A percentile compares a stretch with the other conserved stretches of the same genome.
Evolutionary conservation across 2,329 filamentous ascomycete genomes (phyloP).

Genomic region (Byssothecium circinans): DNA sequence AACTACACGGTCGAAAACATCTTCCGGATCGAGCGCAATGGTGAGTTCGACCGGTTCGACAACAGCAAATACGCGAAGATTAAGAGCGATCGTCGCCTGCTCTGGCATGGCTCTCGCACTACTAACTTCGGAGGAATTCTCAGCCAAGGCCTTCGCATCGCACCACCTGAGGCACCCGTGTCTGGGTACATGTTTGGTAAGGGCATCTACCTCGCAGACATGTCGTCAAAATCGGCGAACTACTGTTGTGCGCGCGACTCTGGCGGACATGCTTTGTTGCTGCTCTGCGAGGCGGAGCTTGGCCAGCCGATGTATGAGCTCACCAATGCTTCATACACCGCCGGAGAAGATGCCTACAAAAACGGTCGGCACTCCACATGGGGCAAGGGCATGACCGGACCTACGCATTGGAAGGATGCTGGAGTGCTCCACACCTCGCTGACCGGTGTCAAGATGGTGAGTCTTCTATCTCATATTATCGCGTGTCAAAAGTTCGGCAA

Average conservation of each 20-base stretch:
- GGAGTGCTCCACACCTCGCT: conserved; percentile 64
- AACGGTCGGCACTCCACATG: conserved; percentile 67
- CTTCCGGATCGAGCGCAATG: conserved; percentile 77
- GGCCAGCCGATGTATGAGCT: conserved; percentile 73
- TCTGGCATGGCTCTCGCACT: conserved; percentile 84
- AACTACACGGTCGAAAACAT: conserved; percentile 69
- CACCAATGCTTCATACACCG: conserved; percentile 59
- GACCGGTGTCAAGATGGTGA: conserved; percentile 70
- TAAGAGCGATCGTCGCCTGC: conserved; percentile 67
- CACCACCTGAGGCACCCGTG: conserved; percentile 78
- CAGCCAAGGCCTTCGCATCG: conserved; percentile 85
- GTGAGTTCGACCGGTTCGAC: conserved; percentile 70
- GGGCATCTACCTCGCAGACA: conserved; percentile 85
- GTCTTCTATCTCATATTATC: conserved; percentile 21
- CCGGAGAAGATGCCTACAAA: conserved; percentile 63
- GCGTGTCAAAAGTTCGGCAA: not conserved
- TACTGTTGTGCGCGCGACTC: conserved; percentile 69
- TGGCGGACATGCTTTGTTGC: conserved; percentile 70
- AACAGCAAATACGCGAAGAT: conserved; percentile 56
- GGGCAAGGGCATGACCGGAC: conserved; percentile 67
- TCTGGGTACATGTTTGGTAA: conserved; percentile 89
- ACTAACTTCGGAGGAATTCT: conserved; percentile 89
- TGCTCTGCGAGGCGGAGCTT: conserved; percentile 83
- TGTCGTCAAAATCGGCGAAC: conserved; percentile 74
- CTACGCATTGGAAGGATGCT: conserved; percentile 75